phyloP scores from a whole-genome alignment of 23 red algal genomes.

The Gracilaria domingensis region DNA sequence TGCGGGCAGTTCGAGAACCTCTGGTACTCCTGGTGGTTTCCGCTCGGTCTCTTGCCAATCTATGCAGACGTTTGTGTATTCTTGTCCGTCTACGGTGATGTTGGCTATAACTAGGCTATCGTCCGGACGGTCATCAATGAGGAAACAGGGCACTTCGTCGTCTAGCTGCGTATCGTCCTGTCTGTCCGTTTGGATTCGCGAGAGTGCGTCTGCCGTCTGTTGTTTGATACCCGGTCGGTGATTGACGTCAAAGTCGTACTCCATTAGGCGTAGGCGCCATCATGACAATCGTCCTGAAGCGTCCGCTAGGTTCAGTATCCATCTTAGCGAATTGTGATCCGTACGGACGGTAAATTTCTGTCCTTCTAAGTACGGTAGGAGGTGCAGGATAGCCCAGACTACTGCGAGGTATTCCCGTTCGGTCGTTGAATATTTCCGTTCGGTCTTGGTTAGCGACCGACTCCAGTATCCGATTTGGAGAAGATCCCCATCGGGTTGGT shows the following conservation, averaged over 20 bases:
- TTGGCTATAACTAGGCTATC: not conserved
- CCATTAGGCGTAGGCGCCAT: not conserved
- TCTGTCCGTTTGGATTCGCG: not conserved
- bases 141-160: too few relatives aligned
- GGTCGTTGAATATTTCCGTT: conserved; percentile 10
- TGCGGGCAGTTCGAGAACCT: too few relatives aligned
- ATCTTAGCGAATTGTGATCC: conserved; percentile 10
- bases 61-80: not conserved
- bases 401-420: conserved; percentile 8
- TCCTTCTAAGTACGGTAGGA: conserved; percentile 36
- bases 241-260: conserved; percentile 24
- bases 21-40: too few relatives aligned
- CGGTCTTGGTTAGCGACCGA: not conserved
- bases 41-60: too few relatives aligned
- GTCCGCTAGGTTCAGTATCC: conserved; percentile 31
- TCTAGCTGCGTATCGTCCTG: not conserved
- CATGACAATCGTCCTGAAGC: not conserved
- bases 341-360: conserved; percentile 9
- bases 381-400: not conserved
- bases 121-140: too few relatives aligned
- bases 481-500: not conserved
- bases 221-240: conserved; percentile 17
- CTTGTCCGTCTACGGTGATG: not conserved
- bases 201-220: conserved; percentile 1
- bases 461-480: conserved; percentile 17